A percentile compares a stretch with the other conserved stretches of the same genome.
phyloP scores from a whole-genome alignment of 371 early-diverging fungal species.

The Haplosporangium sp. region DNA sequence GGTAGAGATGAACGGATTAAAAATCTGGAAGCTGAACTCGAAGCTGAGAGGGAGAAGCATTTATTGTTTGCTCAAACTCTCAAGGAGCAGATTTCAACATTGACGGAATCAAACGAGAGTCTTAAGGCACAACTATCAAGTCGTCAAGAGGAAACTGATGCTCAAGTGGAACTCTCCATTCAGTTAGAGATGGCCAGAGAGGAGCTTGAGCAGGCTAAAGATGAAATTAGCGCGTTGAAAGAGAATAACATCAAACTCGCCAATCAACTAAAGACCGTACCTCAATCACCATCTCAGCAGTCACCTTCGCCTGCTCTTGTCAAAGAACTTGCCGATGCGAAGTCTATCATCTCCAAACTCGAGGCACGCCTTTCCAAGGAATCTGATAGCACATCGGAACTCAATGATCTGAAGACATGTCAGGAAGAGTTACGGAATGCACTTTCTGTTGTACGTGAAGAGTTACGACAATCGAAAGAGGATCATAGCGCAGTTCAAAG shows the following conservation, averaged over 20 bases:
- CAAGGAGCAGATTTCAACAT: slow-evolving; percentile 20
- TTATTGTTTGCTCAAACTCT: slow-evolving; percentile 14
- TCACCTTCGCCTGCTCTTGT: slow-evolving; percentile 14
- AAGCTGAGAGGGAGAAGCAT: slow-evolving; percentile 26
- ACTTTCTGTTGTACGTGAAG: slow-evolving; percentile 7
- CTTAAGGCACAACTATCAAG: slow-evolving; percentile 19
- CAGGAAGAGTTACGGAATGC: slow-evolving; percentile 26
- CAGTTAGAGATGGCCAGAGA: slow-evolving; percentile 40
- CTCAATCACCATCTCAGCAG: slow-evolving; percentile 1
- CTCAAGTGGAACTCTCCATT: slow-evolving; percentile 22
- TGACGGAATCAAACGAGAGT: slow-evolving; percentile 15
- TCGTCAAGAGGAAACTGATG: slow-evolving; percentile 17
- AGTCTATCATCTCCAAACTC: slow-evolving; percentile 27
- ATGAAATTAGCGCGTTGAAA: slow-evolving; percentile 22
- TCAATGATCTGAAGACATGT: slow-evolving; percentile 7
- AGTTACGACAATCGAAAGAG: slow-evolving; percentile 16
- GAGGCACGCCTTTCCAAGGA: slow-evolving; percentile 22
- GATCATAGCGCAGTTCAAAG: slow-evolving; percentile 9
- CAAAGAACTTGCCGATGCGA: slow-evolving; percentile 32
- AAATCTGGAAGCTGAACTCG: slow-evolving; percentile 17
- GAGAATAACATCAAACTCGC: slow-evolving; percentile 22
- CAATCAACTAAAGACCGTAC: slow-evolving; percentile 12
- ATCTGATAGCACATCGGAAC: slow-evolving; percentile 7
- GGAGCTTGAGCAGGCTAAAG: slow-evolving; percentile 36
- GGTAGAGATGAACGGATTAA: slow-evolving; percentile 3